Evolutionary conservation across 306 rosid genomes (phyloP).

Genomic region (Pterocarpus macrocarpus): DNA sequence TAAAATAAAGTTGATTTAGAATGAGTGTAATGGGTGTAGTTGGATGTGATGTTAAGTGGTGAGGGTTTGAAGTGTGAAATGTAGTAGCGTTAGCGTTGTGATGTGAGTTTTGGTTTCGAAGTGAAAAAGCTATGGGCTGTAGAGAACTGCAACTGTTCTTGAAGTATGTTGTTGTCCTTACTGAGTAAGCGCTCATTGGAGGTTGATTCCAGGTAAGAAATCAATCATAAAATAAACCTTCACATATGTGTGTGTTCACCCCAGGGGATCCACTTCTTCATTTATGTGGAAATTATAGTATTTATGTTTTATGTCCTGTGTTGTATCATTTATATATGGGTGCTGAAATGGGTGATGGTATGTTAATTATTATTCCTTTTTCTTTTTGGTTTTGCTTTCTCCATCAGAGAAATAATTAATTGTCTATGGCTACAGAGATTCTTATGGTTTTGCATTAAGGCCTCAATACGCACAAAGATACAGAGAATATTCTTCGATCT

Average conservation of each 20-base stretch:
- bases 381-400: background rate
- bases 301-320: background rate
- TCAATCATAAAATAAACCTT: background rate
- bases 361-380: background rate
- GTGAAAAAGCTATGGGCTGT: slow-evolving; percentile 75
- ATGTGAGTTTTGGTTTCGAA: slow-evolving; percentile 48
- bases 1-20: background rate
- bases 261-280: background rate
- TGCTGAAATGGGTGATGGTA: slow-evolving; percentile 14
- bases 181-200: slow-evolving; percentile 94
- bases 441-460: slow-evolving; percentile 95
- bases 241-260: background rate
- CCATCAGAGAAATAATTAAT: background rate
- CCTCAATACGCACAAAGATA: slow-evolving; percentile 88
- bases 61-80: slow-evolving; percentile 48
- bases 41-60: slow-evolving; percentile 39
- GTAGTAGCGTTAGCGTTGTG: slow-evolving; percentile 50
- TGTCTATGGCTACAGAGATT: slow-evolving; percentile 65
- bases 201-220: slow-evolving; percentile 88
- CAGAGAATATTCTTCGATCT: slow-evolving; percentile 70
- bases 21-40: slow-evolving; percentile 30
- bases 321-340: slow-evolving; percentile 7
- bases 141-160: slow-evolving; percentile 60
- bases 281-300: background rate
- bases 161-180: slow-evolving; percentile 98